Base-by-base conservation (phyloP, 164 flowering plant genomes). In the Piper betle region DNA sequence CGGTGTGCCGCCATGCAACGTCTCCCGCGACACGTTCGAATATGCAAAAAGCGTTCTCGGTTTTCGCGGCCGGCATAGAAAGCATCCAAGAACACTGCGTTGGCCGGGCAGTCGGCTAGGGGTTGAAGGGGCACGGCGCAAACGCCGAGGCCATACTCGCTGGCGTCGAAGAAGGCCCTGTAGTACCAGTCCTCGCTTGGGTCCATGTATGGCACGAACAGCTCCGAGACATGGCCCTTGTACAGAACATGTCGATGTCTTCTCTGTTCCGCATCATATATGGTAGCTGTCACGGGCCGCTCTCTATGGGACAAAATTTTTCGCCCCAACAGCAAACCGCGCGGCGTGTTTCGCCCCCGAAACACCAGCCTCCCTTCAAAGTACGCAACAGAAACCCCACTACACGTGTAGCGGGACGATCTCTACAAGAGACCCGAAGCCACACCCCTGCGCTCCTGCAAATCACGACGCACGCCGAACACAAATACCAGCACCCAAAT, bases 131-230 rank as follows among this genome's bases (percentile, higher is more conserved):
- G 52, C 13, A 46, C 70, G 1, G 83, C 74, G 41, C 56, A 68
- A 4, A 69, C 66, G 5, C 95, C 91, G 2, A 78, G 71, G 33
- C 91, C 87, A 25, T 57, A 81, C 62, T 87, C 95, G 3, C 91
- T 91, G 1, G 72, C 66, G 64, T 87, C 91, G 39, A 85, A 69
- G 58, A 64, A 83, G 8, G 87, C 73, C 67, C 64, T 73, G 55
- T 64, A 80, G 68, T 76, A 87, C 85, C 83, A 83, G 13, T 77
- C 91, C 18, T 80, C 77, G 0, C 80, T 71, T 39, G 80, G 74
- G 58, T 87, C 91, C 87, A 79, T 79, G 68, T 85, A 87, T 2
- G 95, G 87, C 37, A 83, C 84, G 37, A 81, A 83, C 2, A 79
- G 41, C 68, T 85, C 91, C 0, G 95, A 85, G 19, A 80, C 42